Base-by-base conservation (phyloP, 495 filamentous ascomycete species). In the Talaromyces nanjingensis region DNA sequence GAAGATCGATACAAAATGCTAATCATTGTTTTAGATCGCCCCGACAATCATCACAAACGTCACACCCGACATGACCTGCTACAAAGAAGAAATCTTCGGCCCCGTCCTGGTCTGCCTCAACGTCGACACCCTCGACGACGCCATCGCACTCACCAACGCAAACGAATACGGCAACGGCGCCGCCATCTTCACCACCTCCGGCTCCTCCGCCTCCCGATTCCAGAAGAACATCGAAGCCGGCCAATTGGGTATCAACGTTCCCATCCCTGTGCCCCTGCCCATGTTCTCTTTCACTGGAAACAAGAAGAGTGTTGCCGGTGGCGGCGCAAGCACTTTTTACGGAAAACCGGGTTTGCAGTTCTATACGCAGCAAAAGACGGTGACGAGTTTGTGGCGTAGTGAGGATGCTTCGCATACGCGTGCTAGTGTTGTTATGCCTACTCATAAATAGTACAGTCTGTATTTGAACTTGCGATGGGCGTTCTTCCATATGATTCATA, bases 271-370 rank as follows among this genome's bases (percentile, higher is more conserved):
- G 4, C 93, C 94, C 16, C 80, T 96, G 45, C 91, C 93, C 69
- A 96, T 97, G 90, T 98, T 97, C 78, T 90, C 86, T 60, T 98
- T 98, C 79, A 98, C 94, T 20, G 94, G 94, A 60, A 98, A 98
- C 77, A 98, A 98, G 87, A 92, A 89, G 81, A 93, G 89, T 72
- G 83, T 98, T 56, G 94, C 94, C 0, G 94, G 94, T 45, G 92
- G 93, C 24, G 93, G 94, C 63, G 92, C 90, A 45, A 96, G 87
- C 77, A 93, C 91, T 9, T 98, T 98, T 72, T 98, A 98, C 70
- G 94, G 94, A 60, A 89, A 91, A 75, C 89, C 91, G 16, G 94
- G 93, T 4, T 68, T 98, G 68, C 86, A 89, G 63, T 98, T 98
- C 74, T 98, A 96, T 72, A 98, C 94, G 14, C 94, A 98, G 81